Conservation (phyloP, 2,329 filamentous ascomycete species). For the Verticillium isaacii region DNA sequence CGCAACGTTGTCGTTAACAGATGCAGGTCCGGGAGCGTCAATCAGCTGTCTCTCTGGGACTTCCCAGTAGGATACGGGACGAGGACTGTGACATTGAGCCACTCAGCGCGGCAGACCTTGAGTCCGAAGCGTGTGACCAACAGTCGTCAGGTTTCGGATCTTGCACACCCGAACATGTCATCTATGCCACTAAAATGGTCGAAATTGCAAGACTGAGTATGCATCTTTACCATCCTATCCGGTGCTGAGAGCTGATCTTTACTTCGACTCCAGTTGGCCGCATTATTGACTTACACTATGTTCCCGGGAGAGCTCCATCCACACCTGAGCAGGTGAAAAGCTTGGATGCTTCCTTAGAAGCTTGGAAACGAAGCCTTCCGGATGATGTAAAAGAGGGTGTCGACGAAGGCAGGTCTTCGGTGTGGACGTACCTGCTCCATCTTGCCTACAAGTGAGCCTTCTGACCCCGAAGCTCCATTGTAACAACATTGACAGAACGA, state of each 20-base stretch:
- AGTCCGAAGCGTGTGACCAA: slow-evolving; percentile 19
- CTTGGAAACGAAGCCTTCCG: slow-evolving; percentile 28
- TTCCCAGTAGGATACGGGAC: slow-evolving; percentile 31
- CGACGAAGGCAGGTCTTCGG: slow-evolving; percentile 26
- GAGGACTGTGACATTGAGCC: slow-evolving; percentile 34
- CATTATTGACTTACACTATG: slow-evolving; percentile 30
- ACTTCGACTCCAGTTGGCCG: slow-evolving; percentile 19
- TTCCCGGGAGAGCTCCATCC: slow-evolving; percentile 24
- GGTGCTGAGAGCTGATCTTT: too few relatives aligned
- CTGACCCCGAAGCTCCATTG: background rate
- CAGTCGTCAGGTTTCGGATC: slow-evolving; percentile 21
- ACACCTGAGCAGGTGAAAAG: slow-evolving; percentile 20
- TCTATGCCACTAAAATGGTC: slow-evolving; percentile 32
- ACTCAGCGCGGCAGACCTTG: slow-evolving; percentile 22
- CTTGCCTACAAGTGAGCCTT: slow-evolving; percentile 28
- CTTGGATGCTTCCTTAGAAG: slow-evolving; percentile 24
- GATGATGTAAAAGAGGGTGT: slow-evolving; percentile 21
- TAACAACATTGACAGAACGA: background rate
- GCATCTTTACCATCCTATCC: background rate
- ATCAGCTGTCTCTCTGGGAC: slow-evolving; percentile 27
- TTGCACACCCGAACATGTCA: slow-evolving; percentile 25
- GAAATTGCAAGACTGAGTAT: slow-evolving; percentile 27
- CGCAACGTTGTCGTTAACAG: background rate
- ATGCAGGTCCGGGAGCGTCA: slow-evolving; percentile 29
- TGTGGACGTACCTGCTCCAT: slow-evolving; percentile 30